These are phyloP conservation scores for Vavraia culicis DNA, from an alignment of 371 early-diverging fungal species.

Conservation along the genomic window DNA sequence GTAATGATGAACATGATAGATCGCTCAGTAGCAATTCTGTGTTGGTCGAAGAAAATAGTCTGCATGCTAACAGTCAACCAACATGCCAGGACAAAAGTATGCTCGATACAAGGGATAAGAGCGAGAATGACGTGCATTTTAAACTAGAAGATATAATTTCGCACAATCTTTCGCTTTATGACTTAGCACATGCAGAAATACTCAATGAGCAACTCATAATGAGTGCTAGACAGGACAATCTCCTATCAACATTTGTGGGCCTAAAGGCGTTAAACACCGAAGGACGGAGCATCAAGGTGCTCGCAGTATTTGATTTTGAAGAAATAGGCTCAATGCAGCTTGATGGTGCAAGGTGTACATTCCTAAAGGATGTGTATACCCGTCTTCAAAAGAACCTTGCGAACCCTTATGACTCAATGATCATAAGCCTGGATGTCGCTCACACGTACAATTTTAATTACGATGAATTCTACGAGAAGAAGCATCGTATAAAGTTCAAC, in stretches of 20 bases:
- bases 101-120: no score
- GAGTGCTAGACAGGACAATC: conserved; percentile 71
- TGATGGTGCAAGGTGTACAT: conserved; percentile 54
- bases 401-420: not conserved
- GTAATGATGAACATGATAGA: no score
- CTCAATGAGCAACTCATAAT: conserved; percentile 67
- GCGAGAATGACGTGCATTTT: not conserved
- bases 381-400: no score
- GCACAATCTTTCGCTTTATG: conserved; percentile 75
- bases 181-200: conserved; percentile 63
- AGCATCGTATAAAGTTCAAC: conserved; percentile 69
- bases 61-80: no score
- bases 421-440: conserved; percentile 57
- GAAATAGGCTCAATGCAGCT: conserved; percentile 81
- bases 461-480: conserved; percentile 58
- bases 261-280: conserved; percentile 46
- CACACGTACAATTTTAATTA: conserved; percentile 77
- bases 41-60: no score
- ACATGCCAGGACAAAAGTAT: no score
- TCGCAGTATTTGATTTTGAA: conserved; percentile 78
- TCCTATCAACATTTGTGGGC: conserved; percentile 67
- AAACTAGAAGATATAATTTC: conserved; percentile 51
- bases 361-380: no score
- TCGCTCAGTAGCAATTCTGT: no score
- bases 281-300: conserved; percentile 55